Evolutionary conservation across 2,329 filamentous ascomycete species (phyloP), one percentile per base, ranked within the genome.

Genomic region (Bertia moriformis): DNA sequence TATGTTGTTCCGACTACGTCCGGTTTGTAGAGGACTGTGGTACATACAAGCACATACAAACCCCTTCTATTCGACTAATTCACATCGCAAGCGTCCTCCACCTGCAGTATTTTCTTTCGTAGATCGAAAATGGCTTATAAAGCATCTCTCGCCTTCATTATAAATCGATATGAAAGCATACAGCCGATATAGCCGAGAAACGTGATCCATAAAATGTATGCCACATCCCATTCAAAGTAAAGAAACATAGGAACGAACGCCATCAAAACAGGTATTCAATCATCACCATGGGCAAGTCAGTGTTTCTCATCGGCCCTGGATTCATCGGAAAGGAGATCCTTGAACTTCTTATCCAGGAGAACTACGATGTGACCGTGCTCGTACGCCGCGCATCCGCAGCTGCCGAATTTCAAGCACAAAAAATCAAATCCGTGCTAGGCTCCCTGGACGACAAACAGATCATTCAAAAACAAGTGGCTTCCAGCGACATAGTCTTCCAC

Each of bases 261-360:
- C n/a, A 27, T 27, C 22, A 27, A 7, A 7, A 27, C n/a, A n/a
- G n/a, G n/a, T n/a, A n/a, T n/a, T n/a, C n/a, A 27, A 27, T 10
- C n/a, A n/a, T n/a, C 22, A 7, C n/a, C 22, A 27, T 10, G n/a
- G 22, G 7, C 22, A 27, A 27, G 22, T n/a, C n/a, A n/a, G 58
- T 65, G 32, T 58, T 66, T 48, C 53, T 66, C 39, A 46, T 67
- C 35, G 63, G 63, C 10, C 59, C 63, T 10, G 62, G 63, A 43
- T 66, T 59, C 52, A 65, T 69, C 40, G 66, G 65, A 32, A 60
- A 60, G 48, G 60, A 65, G 19, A 54, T 69, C 29, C 51, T 69
- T 18, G 59, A 65, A 4, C 49, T 61, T 4, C 55, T 69, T 14
- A 45, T 62, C 30, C 47, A 48, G 37, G 59, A 65, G 40, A 51